phyloP scores from a whole-genome alignment of 345 rosid species.

The Garcia nutans region DNA sequence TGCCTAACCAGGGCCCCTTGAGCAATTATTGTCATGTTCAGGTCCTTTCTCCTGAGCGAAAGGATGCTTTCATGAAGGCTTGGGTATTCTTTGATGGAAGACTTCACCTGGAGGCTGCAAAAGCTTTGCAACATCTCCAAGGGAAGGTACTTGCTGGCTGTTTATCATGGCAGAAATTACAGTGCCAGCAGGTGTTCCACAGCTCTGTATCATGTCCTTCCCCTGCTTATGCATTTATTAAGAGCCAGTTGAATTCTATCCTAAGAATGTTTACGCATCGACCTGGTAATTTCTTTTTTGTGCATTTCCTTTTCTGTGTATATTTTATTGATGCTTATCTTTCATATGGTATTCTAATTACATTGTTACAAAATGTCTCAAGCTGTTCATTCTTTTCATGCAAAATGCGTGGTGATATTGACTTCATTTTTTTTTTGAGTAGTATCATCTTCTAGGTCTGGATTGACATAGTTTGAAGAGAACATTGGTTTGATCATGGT shows the following conservation, averaged over 20 bases:
- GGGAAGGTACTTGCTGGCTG: conserved; percentile 64
- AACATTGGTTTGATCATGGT: too few relatives aligned
- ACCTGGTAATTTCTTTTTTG: conserved; percentile 42
- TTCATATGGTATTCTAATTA: conserved; percentile 2
- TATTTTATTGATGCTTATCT: conserved; percentile 7
- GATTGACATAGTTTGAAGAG: too few relatives aligned
- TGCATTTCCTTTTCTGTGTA: neutral
- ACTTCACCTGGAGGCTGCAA: conserved; percentile 90
- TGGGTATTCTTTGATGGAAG: conserved; percentile 71
- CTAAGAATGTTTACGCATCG: conserved; percentile 38
- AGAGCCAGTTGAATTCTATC: conserved; percentile 48
- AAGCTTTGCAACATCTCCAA: conserved; percentile 78
- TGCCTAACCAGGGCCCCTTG: conserved; percentile 54
- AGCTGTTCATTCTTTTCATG: neutral
- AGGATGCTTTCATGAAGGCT: conserved; percentile 45
- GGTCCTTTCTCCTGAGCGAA: conserved; percentile 54
- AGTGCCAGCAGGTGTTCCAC: conserved; percentile 72
- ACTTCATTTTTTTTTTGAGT: neutral
- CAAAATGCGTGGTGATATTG: neutral
- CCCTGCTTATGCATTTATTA: conserved; percentile 54
- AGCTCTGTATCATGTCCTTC: conserved; percentile 69
- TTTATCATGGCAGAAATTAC: conserved; percentile 77
- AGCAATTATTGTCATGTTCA: conserved; percentile 52
- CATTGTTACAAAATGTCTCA: neutral
- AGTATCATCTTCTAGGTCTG: too few relatives aligned